Evolutionary conservation across 495 filamentous ascomycete genomes (phyloP).

Genomic region (Podospora pseudopauciseta): DNA sequence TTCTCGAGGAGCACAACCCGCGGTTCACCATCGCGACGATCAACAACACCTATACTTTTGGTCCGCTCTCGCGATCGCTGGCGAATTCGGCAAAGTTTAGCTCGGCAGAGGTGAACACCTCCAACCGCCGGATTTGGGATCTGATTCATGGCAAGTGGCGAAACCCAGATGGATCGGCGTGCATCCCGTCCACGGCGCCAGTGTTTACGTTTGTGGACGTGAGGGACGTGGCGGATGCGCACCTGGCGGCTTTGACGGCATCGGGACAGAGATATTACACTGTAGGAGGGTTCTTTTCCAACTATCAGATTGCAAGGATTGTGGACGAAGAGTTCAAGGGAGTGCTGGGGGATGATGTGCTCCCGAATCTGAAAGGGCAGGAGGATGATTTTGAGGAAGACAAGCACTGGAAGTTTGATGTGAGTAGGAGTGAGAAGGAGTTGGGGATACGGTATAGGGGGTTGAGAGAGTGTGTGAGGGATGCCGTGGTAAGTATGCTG

Average conservation of each 20-base stretch:
- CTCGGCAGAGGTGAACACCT: conserved; percentile 40
- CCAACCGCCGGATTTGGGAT: conserved; percentile 45
- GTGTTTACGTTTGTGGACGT: conserved; percentile 51
- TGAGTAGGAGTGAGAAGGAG: conserved; percentile 30
- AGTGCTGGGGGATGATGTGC: background rate
- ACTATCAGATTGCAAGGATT: conserved; percentile 36
- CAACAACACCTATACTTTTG: conserved; percentile 46
- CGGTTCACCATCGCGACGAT: conserved; percentile 43
- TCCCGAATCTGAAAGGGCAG: conserved; percentile 26
- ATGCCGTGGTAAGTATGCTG: conserved; percentile 37
- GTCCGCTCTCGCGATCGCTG: conserved; percentile 39
- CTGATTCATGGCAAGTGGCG: conserved; percentile 35
- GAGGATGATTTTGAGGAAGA: conserved; percentile 38
- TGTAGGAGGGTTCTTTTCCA: conserved; percentile 42
- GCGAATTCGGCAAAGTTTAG: conserved; percentile 7
- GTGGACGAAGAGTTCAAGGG: conserved; percentile 13
- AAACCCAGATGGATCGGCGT: background rate
- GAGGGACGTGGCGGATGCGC: conserved; percentile 46
- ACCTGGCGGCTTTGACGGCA: conserved; percentile 41
- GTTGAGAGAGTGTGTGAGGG: conserved; percentile 37
- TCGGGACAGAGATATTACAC: conserved; percentile 45
- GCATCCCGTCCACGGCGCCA: conserved; percentile 35
- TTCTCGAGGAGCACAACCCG: conserved; percentile 31
- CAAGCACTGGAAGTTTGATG: conserved; percentile 38
- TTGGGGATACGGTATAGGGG: conserved; percentile 39